Evolutionary conservation across 495 filamentous ascomycete species (phyloP).

Genomic region (Apiosordaria backusii): DNA sequence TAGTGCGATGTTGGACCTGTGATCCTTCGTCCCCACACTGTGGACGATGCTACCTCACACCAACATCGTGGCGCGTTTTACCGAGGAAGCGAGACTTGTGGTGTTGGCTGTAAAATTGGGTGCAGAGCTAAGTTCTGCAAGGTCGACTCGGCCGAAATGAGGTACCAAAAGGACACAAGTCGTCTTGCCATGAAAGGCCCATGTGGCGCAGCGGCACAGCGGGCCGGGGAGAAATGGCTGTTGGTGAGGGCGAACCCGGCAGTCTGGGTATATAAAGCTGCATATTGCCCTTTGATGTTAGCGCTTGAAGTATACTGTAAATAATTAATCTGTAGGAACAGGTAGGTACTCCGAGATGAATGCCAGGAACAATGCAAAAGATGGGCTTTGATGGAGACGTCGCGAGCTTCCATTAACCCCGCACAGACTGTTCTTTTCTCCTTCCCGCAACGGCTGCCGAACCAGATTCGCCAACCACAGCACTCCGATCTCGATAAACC

Average conservation of each 20-base stretch:
- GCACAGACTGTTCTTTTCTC: not conserved
- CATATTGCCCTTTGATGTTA: too few relatives aligned
- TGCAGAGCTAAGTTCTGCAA: not conserved
- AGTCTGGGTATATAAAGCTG: not conserved
- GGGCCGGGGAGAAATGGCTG: not conserved
- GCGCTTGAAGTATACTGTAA: too few relatives aligned
- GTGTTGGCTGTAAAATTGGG: not conserved
- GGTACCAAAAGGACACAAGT: not conserved
- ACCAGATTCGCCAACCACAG: not conserved
- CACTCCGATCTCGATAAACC: not conserved
- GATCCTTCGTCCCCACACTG: not conserved
- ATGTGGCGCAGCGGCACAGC: not conserved
- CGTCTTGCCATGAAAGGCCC: not conserved
- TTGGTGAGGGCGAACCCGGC: not conserved
- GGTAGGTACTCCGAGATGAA: not conserved
- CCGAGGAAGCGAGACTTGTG: not conserved
- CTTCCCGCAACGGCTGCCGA: not conserved
- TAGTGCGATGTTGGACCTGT: not conserved
- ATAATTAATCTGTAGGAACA: not conserved
- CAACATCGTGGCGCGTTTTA: not conserved
- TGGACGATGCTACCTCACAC: not conserved
- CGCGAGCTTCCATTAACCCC: not conserved
- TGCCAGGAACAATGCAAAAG: not conserved
- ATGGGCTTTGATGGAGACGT: too few relatives aligned
- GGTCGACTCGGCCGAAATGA: not conserved